These are phyloP conservation scores for Microcyclosporella mali DNA, from an alignment of 2,329 filamentous ascomycete species.

Conservation along the genomic window DNA sequence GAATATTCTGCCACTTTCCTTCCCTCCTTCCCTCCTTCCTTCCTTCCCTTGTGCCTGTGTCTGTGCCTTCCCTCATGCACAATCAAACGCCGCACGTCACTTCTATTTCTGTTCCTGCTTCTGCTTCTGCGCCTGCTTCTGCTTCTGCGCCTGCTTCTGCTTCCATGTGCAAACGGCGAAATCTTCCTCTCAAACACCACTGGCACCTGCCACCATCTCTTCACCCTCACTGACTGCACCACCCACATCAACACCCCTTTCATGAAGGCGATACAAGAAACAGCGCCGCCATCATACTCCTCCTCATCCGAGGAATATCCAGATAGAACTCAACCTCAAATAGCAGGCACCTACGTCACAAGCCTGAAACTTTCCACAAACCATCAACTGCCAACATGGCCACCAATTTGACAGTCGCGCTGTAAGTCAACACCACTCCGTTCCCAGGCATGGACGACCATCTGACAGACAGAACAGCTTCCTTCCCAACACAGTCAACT, in stretches of 20 bases:
- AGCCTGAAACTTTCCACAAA: neutral
- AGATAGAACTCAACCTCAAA: neutral
- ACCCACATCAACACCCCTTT: neutral
- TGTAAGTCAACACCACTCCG: slow-evolving; percentile 27
- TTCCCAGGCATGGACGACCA: no score
- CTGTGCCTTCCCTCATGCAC: no score
- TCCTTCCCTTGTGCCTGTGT: neutral
- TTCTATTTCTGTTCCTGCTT: no score
- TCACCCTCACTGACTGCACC: neutral
- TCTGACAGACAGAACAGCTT: slow-evolving; percentile 56
- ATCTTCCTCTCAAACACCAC: slow-evolving; percentile 2
- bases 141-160: slow-evolving; percentile 1
- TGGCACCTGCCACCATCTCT: neutral
- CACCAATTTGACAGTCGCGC: slow-evolving; percentile 27
- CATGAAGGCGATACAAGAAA: neutral
- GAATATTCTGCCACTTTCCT: no score
- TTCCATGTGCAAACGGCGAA: slow-evolving; percentile 6
- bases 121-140: neutral
- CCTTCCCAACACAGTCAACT: slow-evolving; percentile 86
- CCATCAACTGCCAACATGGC: slow-evolving; percentile 16
- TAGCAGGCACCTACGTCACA: neutral
- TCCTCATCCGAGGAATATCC: no score
- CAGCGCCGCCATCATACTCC: neutral
- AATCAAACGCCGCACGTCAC: no score
- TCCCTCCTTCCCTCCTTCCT: neutral